Evolutionary conservation across 495 filamentous ascomycete species (phyloP), one percentile per base, ranked within the genome.

Genomic region (Amorphotheca resinae): DNA sequence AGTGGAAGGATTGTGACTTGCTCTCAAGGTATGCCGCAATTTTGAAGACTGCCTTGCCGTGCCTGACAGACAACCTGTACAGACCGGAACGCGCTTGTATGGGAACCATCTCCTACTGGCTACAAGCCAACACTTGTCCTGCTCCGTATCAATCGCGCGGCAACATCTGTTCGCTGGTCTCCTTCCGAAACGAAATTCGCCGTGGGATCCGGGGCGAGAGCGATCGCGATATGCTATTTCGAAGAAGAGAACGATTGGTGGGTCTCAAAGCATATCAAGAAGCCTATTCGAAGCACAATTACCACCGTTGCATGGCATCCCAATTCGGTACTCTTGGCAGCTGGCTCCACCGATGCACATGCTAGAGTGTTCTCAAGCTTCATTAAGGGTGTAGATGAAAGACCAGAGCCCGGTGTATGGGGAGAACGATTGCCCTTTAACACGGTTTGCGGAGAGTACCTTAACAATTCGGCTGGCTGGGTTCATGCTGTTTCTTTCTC

Each of bases 191-290:
- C 79, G 58, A 98, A 96, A 60, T 96, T 98, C 59, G 91, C 91
- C 32, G 91, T 95, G 17, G 93, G 91, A 43, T 95, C 88, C 26
- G 91, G 91, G 46, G 91, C 93, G 48, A 76, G 93, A 42, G 80
- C 93, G 42, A 94, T 98, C 54, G 84, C 91, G n/a, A 76, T 95
- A 52, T 98, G 91, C 69, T 95, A 95, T 68, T 98, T 96, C 51
- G 91, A 98, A 55, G 82, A 91, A 56, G 93, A 96, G 63, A 95
- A 96, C 59, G 86, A 96, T 66, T 96, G 93, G 93, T 98, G 91
- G 91, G 89, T 96, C 5, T 95, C 87, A 26, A 98, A 96, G 69
- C 91, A 98, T 62, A 62, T 98, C 45, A 95, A 95, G 74, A 96
- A 95, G 69, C 91, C 93, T 4, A 91, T 96, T 54, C 84, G 91